These are phyloP conservation scores for Populus hybrid DNA, from an alignment of 441 rosid genomes.

Conservation along the genomic window DNA sequence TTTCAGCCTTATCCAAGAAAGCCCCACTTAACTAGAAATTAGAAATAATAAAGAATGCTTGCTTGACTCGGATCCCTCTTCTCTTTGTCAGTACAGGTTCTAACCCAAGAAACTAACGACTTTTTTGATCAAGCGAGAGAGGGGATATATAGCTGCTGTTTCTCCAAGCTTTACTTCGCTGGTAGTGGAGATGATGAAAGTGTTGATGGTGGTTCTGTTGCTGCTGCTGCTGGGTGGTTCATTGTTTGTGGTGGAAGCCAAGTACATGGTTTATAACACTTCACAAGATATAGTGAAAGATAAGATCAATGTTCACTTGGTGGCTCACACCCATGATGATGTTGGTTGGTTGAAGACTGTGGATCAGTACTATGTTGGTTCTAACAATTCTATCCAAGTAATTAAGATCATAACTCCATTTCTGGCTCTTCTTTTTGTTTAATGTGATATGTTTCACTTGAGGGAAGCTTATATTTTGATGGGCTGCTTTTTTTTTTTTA, in stretches of 20 bases:
- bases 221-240: neutral
- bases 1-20: neutral
- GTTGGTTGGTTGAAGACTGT: conserved; percentile 99
- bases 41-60: too few species aligned
- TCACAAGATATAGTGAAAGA: conserved; percentile 69
- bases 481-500: conserved; percentile 9
- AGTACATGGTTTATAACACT: conserved; percentile 79
- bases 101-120: neutral
- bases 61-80: neutral
- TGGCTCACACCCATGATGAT: conserved; percentile 94
- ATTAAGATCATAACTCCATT: conserved; percentile 6
- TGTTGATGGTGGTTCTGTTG: neutral
- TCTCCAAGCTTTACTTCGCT: neutral
- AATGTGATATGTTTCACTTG: neutral
- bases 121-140: neutral
- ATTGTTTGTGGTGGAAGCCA: neutral
- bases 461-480: neutral
- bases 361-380: conserved; percentile 99
- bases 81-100: neutral
- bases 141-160: neutral
- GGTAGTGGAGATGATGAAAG: neutral
- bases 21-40: neutral
- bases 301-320: conserved; percentile 94
- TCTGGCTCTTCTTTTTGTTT: neutral
- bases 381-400: conserved; percentile 98